Evolutionary conservation across 345 rosid species (phyloP).

Genomic region (Arabidopsis suecica): DNA sequence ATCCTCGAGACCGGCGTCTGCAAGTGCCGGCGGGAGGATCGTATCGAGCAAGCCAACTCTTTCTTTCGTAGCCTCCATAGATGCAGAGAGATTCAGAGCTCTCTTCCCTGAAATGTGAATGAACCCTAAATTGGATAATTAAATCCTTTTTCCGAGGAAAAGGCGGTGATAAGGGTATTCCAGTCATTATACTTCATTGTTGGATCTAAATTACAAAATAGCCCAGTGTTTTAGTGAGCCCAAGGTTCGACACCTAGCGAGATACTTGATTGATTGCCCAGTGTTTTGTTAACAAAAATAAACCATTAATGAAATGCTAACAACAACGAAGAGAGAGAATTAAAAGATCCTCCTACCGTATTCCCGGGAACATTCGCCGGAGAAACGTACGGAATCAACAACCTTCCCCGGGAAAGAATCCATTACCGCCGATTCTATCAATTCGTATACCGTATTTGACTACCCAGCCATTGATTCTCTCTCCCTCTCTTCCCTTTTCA

Average conservation of each 20-base stretch:
- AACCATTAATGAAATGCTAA: constrained; percentile 18
- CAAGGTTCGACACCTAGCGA: constrained; percentile 38
- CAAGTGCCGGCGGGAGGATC: constrained; percentile 66
- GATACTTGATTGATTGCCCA: background rate
- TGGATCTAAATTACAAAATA: constrained; percentile 1
- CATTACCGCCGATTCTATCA: constrained; percentile 21
- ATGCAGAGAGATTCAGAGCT: constrained; percentile 11
- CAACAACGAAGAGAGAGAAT: constrained; percentile 28
- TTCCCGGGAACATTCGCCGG: constrained; percentile 42
- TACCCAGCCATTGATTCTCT: constrained; percentile 5
- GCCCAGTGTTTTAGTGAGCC: constrained; percentile 13
- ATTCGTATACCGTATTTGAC: background rate
- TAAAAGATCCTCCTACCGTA: constrained; percentile 9
- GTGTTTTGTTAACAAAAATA: constrained; percentile 1
- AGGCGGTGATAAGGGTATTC: constrained; percentile 35
- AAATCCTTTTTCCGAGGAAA: background rate
- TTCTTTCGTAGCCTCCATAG: constrained; percentile 53
- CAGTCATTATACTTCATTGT: background rate
- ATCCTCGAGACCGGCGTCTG: constrained; percentile 79
- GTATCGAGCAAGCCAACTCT: constrained; percentile 45
- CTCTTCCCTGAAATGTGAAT: background rate
- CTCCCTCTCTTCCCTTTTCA: background rate
- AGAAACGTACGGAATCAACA: constrained; percentile 17
- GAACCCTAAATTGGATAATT: constrained; percentile 22
- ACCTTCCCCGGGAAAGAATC: constrained; percentile 27